Percentiles rank a stretch among this genome's conserved stretches.
phyloP scores from a whole-genome alignment of 768 basidiomycete genomes.

The Calvatia gigantea region DNA sequence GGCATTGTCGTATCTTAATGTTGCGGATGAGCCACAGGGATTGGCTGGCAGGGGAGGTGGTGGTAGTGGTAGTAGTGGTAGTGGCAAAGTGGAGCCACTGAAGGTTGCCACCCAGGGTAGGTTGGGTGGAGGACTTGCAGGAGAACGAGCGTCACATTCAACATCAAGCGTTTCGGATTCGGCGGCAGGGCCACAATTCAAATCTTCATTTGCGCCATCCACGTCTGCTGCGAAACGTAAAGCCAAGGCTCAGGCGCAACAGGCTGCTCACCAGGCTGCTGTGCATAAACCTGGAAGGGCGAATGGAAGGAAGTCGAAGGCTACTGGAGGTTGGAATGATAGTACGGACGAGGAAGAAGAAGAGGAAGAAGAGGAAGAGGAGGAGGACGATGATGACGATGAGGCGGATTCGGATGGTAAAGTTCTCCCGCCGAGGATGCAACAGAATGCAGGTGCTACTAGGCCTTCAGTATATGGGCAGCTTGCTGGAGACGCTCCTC shows the following conservation, averaged over 20 bases:
- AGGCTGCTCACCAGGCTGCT: constrained; percentile 78
- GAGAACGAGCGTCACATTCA: constrained; percentile 4
- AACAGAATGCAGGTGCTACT: constrained; percentile 4
- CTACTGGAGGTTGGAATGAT: constrained; percentile 59
- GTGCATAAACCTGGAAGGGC: constrained; percentile 68
- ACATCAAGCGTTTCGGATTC: constrained; percentile 3
- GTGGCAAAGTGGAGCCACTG: constrained; percentile 28
- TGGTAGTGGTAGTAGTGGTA: not conserved
- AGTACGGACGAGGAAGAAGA: constrained; percentile 84
- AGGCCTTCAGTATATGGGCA: constrained; percentile 21
- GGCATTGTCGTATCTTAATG: constrained; percentile 71
- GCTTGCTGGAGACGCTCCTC: constrained; percentile 25
- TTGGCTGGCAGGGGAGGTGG: constrained; percentile 14
- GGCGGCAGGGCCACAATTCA: constrained; percentile 38
- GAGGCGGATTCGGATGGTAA: constrained; percentile 66
- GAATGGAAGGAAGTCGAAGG: constrained; percentile 55
- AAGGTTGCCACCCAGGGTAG: constrained; percentile 22
- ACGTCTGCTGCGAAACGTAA: constrained; percentile 82
- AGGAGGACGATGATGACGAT: constrained; percentile 65
- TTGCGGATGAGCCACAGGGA: constrained; percentile 38
- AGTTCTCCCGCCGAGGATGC: constrained; percentile 22
- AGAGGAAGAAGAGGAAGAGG: constrained; percentile 86
- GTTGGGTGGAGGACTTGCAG: constrained; percentile 19
- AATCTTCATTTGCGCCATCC: constrained; percentile 87
- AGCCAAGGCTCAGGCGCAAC: constrained; percentile 79